Evolutionary conservation across 164 flowering plant genomes (phyloP).

Genomic region (Macadamia integrifolia): DNA sequence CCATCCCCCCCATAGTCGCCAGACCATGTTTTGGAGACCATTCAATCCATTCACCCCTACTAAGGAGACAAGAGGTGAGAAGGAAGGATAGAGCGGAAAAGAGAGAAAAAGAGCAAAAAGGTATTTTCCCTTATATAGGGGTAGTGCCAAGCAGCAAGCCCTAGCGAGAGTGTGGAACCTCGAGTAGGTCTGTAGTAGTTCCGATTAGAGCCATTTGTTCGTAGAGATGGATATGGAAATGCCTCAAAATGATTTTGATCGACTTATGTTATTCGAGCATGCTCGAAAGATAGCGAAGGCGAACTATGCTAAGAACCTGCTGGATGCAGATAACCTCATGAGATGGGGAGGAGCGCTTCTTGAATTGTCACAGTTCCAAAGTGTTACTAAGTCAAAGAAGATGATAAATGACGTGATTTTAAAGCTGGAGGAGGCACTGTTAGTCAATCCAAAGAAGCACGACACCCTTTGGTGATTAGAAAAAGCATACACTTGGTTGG

Average conservation of each 20-base stretch:
- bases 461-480: constrained; percentile 90
- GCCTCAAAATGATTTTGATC: constrained; percentile 54
- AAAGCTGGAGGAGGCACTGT: constrained; percentile 80
- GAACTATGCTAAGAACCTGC: constrained; percentile 51
- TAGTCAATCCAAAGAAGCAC: constrained; percentile 54
- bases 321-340: constrained; percentile 76
- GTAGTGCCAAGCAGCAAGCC: neutral
- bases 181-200: too few species aligned
- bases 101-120: too few species aligned
- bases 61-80: too few species aligned
- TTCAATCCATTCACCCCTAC: too few species aligned
- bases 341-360: constrained; percentile 86
- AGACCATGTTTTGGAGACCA: too few species aligned
- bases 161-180: neutral
- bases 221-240: constrained; percentile 34
- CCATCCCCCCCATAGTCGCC: too few species aligned
- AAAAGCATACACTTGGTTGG: constrained; percentile 55
- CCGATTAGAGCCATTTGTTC: too few species aligned
- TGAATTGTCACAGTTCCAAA: constrained; percentile 71
- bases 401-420: constrained; percentile 63
- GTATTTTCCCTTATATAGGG: too few species aligned
- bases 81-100: too few species aligned
- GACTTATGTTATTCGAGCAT: constrained; percentile 72
- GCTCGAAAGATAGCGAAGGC: constrained; percentile 63
- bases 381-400: constrained; percentile 39